Evolutionary conservation across 495 filamentous ascomycete species (phyloP).

Genomic region (Trichodelitschia bisporula): DNA sequence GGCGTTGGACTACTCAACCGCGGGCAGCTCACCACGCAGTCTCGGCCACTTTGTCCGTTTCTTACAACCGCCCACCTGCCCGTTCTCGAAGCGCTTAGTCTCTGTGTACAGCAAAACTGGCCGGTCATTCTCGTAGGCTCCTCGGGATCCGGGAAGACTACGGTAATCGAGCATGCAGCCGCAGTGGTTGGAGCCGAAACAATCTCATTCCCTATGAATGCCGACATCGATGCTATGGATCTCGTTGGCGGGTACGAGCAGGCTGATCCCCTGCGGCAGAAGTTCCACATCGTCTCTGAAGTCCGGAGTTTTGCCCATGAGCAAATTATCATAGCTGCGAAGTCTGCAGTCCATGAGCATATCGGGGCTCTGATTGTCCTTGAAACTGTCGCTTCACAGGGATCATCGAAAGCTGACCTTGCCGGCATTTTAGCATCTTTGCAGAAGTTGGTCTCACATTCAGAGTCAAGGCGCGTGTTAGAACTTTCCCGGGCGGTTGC

Average conservation of each 20-base stretch:
- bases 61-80: slow-evolving; percentile 26
- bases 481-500: slow-evolving; percentile 1
- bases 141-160: slow-evolving; percentile 70
- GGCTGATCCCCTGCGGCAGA: slow-evolving; percentile 48
- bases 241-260: slow-evolving; percentile 94
- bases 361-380: background rate
- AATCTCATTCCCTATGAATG: slow-evolving; percentile 60
- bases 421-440: slow-evolving; percentile 1
- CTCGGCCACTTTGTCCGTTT: no score
- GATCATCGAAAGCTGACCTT: background rate
- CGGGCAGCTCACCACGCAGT: no score
- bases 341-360: background rate
- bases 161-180: slow-evolving; percentile 54
- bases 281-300: slow-evolving; percentile 27
- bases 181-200: slow-evolving; percentile 45
- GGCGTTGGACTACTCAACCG: slow-evolving; percentile 48
- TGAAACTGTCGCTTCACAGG: background rate
- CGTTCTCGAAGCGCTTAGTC: slow-evolving; percentile 61
- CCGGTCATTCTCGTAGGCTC: slow-evolving; percentile 74
- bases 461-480: no score
- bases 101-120: slow-evolving; percentile 64
- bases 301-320: slow-evolving; percentile 28
- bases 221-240: slow-evolving; percentile 90
- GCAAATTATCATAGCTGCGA: slow-evolving; percentile 21
- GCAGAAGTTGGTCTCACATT: slow-evolving; percentile 2